Base-by-base conservation (phyloP, 805 yeast species). In the Alloascoidea hylecoeti region DNA sequence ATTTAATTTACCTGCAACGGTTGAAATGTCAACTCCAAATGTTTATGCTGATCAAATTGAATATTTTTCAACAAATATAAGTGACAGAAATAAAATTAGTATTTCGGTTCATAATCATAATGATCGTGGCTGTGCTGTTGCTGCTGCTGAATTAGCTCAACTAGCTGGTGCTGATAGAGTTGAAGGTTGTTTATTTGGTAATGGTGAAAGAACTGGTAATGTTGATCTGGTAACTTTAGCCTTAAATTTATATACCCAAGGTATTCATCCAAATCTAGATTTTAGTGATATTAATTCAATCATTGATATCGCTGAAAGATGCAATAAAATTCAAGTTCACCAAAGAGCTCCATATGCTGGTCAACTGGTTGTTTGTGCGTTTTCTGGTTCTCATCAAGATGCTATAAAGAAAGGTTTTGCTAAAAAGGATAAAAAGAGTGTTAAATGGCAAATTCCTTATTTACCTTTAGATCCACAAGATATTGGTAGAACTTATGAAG, bases 41-140 rank as follows among this genome's bases (percentile, higher is more conserved):
- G 72, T 81, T 16, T 81, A 77, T 51, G 94, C 94, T 33, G 94
- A 81, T 54, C 92, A 80, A 64, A 75, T 81, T 42, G 94, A 81
- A 63, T 79, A 70, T 55, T 81, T 81, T 49, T 53, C 72, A 36
- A 71, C 70, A 13, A 60, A 72, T 43, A 70, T 81, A 40, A 48
- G 71, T 35, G 70, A 80, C 44, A 72, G 94, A 46, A 82, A 78
- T 40, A 76, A 67, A 46, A 70, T 82, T 16, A 74, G 83, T 48
- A 70, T 81, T 38, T 80, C 92, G 12, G 68, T 82, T 40, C 94
- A 81, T 55, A 82, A 85, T 19, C 94, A 81, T 58, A 81, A 81
- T 48, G 92, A 81, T 58, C 69, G 94, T 50, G 94, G 94, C 16
- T 80, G 89, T 55, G 88, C 82, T 12, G 88, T 81, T n/a, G 92